Base-by-base conservation (phyloP, 768 basidiomycete genomes). In the Suillus subaureus region DNA sequence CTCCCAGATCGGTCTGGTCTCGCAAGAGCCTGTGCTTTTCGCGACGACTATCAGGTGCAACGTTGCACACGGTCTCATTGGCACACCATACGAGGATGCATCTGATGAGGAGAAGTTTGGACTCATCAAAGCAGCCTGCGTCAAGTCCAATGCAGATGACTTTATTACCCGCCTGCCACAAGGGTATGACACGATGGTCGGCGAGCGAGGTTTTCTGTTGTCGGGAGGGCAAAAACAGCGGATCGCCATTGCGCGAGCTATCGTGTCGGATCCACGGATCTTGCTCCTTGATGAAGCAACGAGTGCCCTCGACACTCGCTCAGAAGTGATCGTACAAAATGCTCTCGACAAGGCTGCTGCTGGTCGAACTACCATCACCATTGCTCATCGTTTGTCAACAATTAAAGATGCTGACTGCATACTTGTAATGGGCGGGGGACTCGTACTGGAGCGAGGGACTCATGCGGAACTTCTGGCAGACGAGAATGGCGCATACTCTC, bases 161-260 rank as follows among this genome's bases (percentile, higher is more conserved):
- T 85, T 85, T 71, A 82, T 85, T 69, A 67, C 69, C 42, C 79
- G 79, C 58, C 74, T 85, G 21, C 84, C 84, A 2, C 71, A 79
- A 23, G 83, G 83, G 2, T 85, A 85, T 67, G 82, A 83, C 31
- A 85, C 84, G 11, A 67, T 82, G 62, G 84, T 85, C 54, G 84
- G 83, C 26, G 83, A 85, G 69, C 75, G 82, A 21, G 84, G 84
- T 1, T 81, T 83, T 74, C 69, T 84, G 37, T 72, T 85, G 0
- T 80, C 79, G 23, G 84, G 84, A n/a, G 84, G 84, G 8, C 84
- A 85, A 74, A 84, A 84, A 72, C 77, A 85, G 70, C 81, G 84
- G 56, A 79, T 85, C 23, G 84, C 84, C 40, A 84, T 85, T 65
- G 84, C 84, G n/a, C 77, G 81, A 40, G 81, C 81, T 5, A 81